Evolutionary conservation across 768 basidiomycete species (phyloP), one percentile per base, ranked within the genome.

Genomic region (Boletus subparvulus): DNA sequence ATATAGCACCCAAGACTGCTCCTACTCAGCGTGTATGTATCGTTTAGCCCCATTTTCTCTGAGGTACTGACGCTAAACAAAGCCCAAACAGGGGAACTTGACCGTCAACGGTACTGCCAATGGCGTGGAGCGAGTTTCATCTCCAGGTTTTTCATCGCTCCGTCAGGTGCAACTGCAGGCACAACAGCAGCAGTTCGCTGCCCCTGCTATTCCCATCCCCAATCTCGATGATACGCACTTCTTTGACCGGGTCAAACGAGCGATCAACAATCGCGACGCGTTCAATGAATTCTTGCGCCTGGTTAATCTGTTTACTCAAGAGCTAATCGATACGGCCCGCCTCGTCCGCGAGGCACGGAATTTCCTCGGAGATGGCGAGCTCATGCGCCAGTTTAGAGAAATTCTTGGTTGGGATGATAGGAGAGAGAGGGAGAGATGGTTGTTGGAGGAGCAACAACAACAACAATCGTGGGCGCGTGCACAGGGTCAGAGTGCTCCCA

Each of bases 231-330:
- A 94, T 49, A 78, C 82, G 3, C 87, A 87, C 52, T 98, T 98
- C 75, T 99, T 99, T 69, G 94, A 97, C 56, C 88, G 89, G 28
- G 93, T 98, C 47, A 88, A 86, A 64, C 83, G 83, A 16, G 78
- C 81, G 1, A 75, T 93, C 43, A 86, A 88, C 54, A 86, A 81
- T 59, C 80, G 87, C 13, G 89, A 92, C 47, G 83, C 85, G 1
- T 92, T 90, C 73, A 92, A 94, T 70, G 97, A 98, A 73, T 98
- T 99, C 74, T 76, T 99, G 58, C 97, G 94, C 68, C 77, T 98
- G 44, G 83, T 98, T 62, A 98, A 98, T 71, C 80, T 99, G 3
- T 99, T 94, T 67, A 90, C 92, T 3, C 93, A 96, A 68, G 92
- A 94, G 58, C 85, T 92, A 66, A 96, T 99, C 63, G 94, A 98